Conservation (phyloP, 331 rosid species). For the Cydonia oblonga region DNA sequence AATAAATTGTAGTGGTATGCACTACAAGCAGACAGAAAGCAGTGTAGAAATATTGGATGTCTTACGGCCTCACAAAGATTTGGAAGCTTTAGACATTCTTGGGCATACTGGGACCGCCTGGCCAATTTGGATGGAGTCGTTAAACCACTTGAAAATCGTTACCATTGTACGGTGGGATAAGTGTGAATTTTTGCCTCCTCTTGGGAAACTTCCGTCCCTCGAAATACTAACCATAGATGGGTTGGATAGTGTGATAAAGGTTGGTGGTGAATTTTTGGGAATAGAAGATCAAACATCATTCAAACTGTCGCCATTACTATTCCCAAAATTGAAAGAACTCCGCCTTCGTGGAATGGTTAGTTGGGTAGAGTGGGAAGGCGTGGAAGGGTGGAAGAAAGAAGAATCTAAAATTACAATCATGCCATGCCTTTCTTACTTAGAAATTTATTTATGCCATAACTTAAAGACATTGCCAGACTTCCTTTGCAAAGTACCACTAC, state of each 20-base stretch:
- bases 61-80: not conserved
- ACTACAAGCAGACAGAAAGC: too few relatives aligned
- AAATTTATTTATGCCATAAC: accelerated
- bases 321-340: not conserved
- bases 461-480: not conserved
- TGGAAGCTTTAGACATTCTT: not conserved
- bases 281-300: not conserved
- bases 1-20: accelerated
- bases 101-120: not conserved
- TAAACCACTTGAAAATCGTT: not conserved
- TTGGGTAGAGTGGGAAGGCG: not conserved
- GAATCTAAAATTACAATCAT: not conserved
- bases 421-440: not conserved
- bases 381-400: not conserved
- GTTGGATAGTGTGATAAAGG: not conserved
- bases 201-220: not conserved
- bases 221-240: not conserved
- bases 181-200: not conserved
- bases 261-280: not conserved
- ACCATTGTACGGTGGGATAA: accelerated
- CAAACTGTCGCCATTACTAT: not conserved
- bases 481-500: not conserved
- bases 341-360: accelerated
- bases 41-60: not conserved
- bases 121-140: not conserved